A percentile compares a stretch with the other conserved stretches of the same genome.
phyloP scores from a whole-genome alignment of 768 basidiomycete species.

The Auriscalpium orientale region DNA sequence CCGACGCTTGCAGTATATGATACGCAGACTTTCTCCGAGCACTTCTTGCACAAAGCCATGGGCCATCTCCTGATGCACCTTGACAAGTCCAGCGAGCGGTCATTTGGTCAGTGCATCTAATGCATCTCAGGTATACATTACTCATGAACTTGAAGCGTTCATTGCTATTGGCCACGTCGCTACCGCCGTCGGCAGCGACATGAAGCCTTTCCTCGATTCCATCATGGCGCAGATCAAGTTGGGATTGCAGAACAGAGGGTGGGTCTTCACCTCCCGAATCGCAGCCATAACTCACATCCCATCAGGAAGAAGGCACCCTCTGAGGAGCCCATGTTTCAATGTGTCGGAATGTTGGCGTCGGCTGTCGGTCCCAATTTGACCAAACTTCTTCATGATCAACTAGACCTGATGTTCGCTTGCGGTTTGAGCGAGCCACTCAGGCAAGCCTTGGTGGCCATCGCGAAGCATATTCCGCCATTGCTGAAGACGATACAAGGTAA shows the following conservation, averaged over 20 bases:
- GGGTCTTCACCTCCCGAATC: slow-evolving; percentile 14
- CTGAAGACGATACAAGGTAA: slow-evolving; percentile 87
- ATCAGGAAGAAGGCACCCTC: slow-evolving; percentile 81
- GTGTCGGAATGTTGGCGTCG: slow-evolving; percentile 90
- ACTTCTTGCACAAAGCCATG: slow-evolving; percentile 93
- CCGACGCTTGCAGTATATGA: slow-evolving; percentile 94
- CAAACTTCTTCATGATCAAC: slow-evolving; percentile 89
- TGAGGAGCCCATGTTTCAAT: slow-evolving; percentile 96
- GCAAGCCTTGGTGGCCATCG: slow-evolving; percentile 77
- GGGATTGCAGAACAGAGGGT: slow-evolving; percentile 86
- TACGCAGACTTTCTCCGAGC: slow-evolving; percentile 83
- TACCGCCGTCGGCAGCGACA: slow-evolving; percentile 83
- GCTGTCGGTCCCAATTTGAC: slow-evolving; percentile 96
- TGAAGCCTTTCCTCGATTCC: slow-evolving; percentile 91
- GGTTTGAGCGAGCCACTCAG: slow-evolving; percentile 86
- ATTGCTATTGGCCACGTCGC: slow-evolving; percentile 96
- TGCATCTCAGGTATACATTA: not conserved
- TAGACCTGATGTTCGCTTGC: slow-evolving; percentile 94
- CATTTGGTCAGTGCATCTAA: slow-evolving; percentile 54
- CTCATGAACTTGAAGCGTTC: slow-evolving; percentile 54
- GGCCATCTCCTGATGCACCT: slow-evolving; percentile 81
- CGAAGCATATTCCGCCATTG: slow-evolving; percentile 81
- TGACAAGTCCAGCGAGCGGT: slow-evolving; percentile 82
- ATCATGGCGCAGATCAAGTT: slow-evolving; percentile 86
- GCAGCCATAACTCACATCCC: not conserved